Evolutionary conservation across 148 eudicot genomes (phyloP).

Genomic region (Vaccinium myrtillus): DNA sequence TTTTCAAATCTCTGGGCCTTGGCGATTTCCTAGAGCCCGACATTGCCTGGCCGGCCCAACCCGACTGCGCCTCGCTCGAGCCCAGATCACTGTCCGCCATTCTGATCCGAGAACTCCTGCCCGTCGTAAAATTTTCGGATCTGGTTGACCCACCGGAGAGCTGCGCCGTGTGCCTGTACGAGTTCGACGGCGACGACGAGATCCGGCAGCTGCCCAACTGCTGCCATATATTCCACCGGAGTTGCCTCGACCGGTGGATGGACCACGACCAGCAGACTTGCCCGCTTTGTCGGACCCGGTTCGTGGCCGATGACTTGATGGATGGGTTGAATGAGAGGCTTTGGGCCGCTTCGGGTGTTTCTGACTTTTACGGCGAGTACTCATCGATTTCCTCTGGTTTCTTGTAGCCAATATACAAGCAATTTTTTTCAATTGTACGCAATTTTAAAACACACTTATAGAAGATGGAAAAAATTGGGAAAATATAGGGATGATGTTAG

Average conservation of each 20-base stretch:
- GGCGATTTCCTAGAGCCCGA: slow-evolving; percentile 66
- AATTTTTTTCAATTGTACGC: neutral
- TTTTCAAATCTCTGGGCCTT: slow-evolving; percentile 48
- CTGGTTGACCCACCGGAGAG: slow-evolving; percentile 41
- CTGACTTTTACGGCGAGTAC: slow-evolving; percentile 58
- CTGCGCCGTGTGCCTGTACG: slow-evolving; percentile 69
- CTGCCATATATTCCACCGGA: slow-evolving; percentile 51
- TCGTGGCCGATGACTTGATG: slow-evolving; percentile 64
- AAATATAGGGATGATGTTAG: too few relatives aligned
- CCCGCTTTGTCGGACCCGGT: slow-evolving; percentile 57
- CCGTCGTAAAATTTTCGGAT: slow-evolving; percentile 59
- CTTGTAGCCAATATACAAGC: slow-evolving; percentile 6
- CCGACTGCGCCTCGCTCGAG: slow-evolving; percentile 25
- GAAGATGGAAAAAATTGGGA: too few relatives aligned
- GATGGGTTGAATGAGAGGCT: slow-evolving; percentile 77
- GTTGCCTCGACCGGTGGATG: slow-evolving; percentile 85
- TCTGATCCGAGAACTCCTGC: slow-evolving; percentile 68
- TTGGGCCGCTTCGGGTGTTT: slow-evolving; percentile 46
- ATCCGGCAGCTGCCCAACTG: slow-evolving; percentile 56
- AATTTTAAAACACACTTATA: neutral
- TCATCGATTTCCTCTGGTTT: slow-evolving; percentile 38
- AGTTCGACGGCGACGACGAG: slow-evolving; percentile 56
- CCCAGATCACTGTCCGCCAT: slow-evolving; percentile 40
- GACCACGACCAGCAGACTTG: slow-evolving; percentile 61
- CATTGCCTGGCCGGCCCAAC: slow-evolving; percentile 26